Evolutionary conservation across 1,284 basidiomycete species (phyloP).

Genomic region (Apiotrichum gamsii): DNA sequence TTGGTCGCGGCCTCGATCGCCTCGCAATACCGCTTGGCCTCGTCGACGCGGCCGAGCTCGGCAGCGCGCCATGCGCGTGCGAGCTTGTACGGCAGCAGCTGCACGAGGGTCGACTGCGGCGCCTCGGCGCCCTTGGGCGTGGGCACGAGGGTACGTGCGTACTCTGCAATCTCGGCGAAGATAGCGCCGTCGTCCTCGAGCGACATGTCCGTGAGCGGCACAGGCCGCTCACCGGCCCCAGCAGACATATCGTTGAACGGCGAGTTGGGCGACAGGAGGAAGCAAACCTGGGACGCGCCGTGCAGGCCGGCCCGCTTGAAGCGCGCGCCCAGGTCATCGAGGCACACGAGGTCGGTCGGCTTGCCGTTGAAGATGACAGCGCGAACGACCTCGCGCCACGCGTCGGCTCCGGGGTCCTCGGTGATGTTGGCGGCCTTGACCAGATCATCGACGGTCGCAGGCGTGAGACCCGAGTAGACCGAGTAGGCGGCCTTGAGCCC

Average conservation of each 20-base stretch:
- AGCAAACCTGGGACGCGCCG: slow-evolving; percentile 82
- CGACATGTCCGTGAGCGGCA: slow-evolving; percentile 32
- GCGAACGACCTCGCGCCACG: slow-evolving; percentile 79
- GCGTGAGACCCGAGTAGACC: slow-evolving; percentile 62
- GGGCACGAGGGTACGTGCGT: slow-evolving; percentile 70
- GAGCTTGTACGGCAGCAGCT: slow-evolving; percentile 84
- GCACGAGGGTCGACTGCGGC: slow-evolving; percentile 69
- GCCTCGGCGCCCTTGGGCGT: slow-evolving; percentile 74
- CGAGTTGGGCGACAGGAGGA: slow-evolving; percentile 73
- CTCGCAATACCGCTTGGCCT: slow-evolving; percentile 82
- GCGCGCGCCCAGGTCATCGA: slow-evolving; percentile 82
- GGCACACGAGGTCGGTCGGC: slow-evolving; percentile 56
- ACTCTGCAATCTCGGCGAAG: slow-evolving; percentile 89
- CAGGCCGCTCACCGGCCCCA: slow-evolving; percentile 33
- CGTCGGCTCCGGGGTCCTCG: slow-evolving; percentile 45
- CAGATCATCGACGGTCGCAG: slow-evolving; percentile 30
- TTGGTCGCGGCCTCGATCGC: slow-evolving; percentile 63
- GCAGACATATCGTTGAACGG: slow-evolving; percentile 57
- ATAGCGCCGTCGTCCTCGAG: slow-evolving; percentile 61
- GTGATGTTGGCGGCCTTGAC: slow-evolving; percentile 31
- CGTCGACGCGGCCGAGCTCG: slow-evolving; percentile 67
- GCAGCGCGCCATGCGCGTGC: slow-evolving; percentile 70
- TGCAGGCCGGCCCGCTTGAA: slow-evolving; percentile 64
- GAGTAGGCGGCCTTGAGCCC: slow-evolving; percentile 72
- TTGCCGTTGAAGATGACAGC: slow-evolving; percentile 75